These are phyloP conservation scores for Cryphonectria carpinicola DNA, from an alignment of 2,329 filamentous ascomycete species.

Conservation along the genomic window DNA sequence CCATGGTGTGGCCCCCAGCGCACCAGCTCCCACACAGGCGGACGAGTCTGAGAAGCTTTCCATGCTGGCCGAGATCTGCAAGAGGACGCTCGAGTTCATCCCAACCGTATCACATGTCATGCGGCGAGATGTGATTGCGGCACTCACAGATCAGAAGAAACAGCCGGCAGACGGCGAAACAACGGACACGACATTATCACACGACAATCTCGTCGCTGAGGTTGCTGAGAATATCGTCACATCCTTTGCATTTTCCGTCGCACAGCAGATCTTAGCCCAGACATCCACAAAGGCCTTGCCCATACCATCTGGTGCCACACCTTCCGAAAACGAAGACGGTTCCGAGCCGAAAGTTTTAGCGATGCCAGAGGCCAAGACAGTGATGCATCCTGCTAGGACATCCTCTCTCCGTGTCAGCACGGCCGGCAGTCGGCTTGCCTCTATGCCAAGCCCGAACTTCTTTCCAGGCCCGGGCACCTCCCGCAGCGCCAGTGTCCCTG, in stretches of 20 bases:
- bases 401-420: conserved; percentile 60
- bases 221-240: conserved; percentile 75
- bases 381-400: conserved; percentile 69
- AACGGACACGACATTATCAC: conserved; percentile 21
- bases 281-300: conserved; percentile 71
- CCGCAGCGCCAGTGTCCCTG: conserved; percentile 43
- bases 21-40: conserved; percentile 51
- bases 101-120: conserved; percentile 79
- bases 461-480: conserved; percentile 52
- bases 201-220: conserved; percentile 48
- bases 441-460: conserved; percentile 52
- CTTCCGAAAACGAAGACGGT: conserved; percentile 41
- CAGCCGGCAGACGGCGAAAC: conserved; percentile 41
- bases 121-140: conserved; percentile 74
- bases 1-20: conserved; percentile 59
- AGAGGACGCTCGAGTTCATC: conserved; percentile 81
- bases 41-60: conserved; percentile 74
- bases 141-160: conserved; percentile 51
- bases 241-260: conserved; percentile 77
- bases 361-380: conserved; percentile 70
- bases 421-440: conserved; percentile 39
- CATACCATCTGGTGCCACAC: conserved; percentile 63
- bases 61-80: conserved; percentile 85
- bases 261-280: conserved; percentile 76
- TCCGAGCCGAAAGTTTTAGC: conserved; percentile 61